phyloP scores from a whole-genome alignment of 768 basidiomycete genomes.

The Phylloporus sp. region DNA sequence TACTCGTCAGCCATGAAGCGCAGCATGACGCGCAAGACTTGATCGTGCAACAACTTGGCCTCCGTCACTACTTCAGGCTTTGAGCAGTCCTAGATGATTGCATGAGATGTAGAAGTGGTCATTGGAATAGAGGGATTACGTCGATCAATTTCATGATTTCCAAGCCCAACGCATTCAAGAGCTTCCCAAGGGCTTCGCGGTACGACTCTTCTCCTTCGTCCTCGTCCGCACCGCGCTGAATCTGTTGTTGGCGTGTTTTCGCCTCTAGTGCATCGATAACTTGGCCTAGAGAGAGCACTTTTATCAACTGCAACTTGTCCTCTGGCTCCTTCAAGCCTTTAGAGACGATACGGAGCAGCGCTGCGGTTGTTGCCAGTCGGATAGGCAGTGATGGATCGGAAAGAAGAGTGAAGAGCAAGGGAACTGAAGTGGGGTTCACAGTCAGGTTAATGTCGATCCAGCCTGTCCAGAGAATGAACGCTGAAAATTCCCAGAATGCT shows the following conservation, averaged over 20 bases:
- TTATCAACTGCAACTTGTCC: constrained; percentile 86
- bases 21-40: constrained; percentile 75
- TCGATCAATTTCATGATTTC: constrained; percentile 85
- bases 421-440: constrained; percentile 84
- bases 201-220: constrained; percentile 88
- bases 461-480: constrained; percentile 42
- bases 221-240: constrained; percentile 59
- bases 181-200: constrained; percentile 79
- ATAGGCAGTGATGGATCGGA: constrained; percentile 74
- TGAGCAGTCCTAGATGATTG: constrained; percentile 46
- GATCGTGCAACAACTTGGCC: constrained; percentile 56
- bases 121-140: constrained; percentile 34
- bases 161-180: constrained; percentile 75
- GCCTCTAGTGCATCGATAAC: constrained; percentile 78
- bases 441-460: constrained; percentile 99
- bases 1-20: constrained; percentile 87
- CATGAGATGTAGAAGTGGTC: constrained; percentile 2
- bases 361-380: constrained; percentile 75
- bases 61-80: constrained; percentile 58
- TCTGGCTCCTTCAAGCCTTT: constrained; percentile 91
- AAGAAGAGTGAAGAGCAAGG: constrained; percentile 77
- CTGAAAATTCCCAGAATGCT: not conserved
- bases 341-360: constrained; percentile 75
- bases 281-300: constrained; percentile 80
- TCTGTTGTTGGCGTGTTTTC: constrained; percentile 64